Evolutionary conservation across 2,329 filamentous ascomycete species (phyloP), one percentile per base, ranked within the genome.

Genomic region (Furcasterigmium furcatum): DNA sequence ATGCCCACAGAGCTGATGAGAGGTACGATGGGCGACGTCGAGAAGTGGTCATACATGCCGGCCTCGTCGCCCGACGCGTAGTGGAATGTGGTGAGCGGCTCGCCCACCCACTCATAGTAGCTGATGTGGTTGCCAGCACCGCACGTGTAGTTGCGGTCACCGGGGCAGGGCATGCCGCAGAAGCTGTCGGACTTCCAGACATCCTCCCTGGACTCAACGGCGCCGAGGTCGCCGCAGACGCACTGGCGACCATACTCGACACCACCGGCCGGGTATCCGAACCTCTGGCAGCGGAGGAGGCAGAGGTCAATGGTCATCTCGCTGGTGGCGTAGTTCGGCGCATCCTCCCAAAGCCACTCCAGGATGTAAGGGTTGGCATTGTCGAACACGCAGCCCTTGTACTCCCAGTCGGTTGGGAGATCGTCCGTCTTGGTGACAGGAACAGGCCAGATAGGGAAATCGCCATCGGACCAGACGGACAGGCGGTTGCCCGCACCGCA

Each of bases 1-100:
- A 81, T 68, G 22, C 71, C 71, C 46, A 77, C 72, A 43, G 75
- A 74, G 1, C 77, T 78, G 52, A 85, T 78, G 44, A 85, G 69
- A 21, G 82, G 80, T 14, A 84, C 74, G 22, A 79, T 73, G 4
- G 80, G 75, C 25, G 80, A 79, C 24, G 77, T 77, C 34, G 84
- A 75, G 3, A 84, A 64, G 55, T 82, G 76, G 45, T 79, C 68
- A 53, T 85, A 85, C 5, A 67, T 63, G 14, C 81, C 81, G 20
- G 78, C 78, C 16, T 62, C 58, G 24, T 7, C 7, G 0, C 58
- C 66, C 27, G 64, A 70, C 3, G 75, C 77, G 27, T 65, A 58
- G 9, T 80, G 74, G 46, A 76, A 79, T 22, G 65, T 57, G 71
- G 76, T 84, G 20, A 84, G 64, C 1, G 74, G 72, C 10, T 57